These are phyloP conservation scores for Oropetium thomaeum DNA, from an alignment of 176 grass and related monocot species.

Conservation along the genomic window DNA sequence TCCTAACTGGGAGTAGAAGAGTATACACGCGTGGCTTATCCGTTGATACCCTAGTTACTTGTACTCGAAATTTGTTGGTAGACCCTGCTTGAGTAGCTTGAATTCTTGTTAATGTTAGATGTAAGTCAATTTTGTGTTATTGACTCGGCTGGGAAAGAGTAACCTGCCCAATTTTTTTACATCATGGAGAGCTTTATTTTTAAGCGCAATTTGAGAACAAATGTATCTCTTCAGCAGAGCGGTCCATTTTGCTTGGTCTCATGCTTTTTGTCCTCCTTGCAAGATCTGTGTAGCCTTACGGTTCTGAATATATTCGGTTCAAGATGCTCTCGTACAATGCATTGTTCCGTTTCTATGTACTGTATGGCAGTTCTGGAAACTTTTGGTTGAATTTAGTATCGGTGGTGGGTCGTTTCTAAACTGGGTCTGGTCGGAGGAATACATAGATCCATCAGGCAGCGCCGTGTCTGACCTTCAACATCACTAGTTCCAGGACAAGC, in stretches of 20 bases:
- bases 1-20: conserved; percentile 43
- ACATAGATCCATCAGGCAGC: too few species aligned
- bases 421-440: too few species aligned
- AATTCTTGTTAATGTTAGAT: conserved; percentile 32
- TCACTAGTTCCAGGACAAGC: too few species aligned
- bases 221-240: not conserved
- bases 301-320: not conserved
- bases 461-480: too few species aligned
- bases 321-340: not conserved
- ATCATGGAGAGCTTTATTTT: conserved; percentile 33
- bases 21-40: not conserved
- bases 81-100: conserved; percentile 33
- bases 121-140: conserved; percentile 37
- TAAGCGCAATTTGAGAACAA: conserved; percentile 23
- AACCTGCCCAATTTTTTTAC: not conserved
- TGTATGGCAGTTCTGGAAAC: not conserved
- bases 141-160: conserved; percentile 14
- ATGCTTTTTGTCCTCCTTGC: not conserved
- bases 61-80: conserved; percentile 21
- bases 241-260: not conserved
- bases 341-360: not conserved
- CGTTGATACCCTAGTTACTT: conserved; percentile 8
- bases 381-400: not conserved
- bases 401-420: not conserved
- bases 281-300: not conserved